phyloP scores from a whole-genome alignment of 208 protist genomes.

The Trichomonas tenax region DNA sequence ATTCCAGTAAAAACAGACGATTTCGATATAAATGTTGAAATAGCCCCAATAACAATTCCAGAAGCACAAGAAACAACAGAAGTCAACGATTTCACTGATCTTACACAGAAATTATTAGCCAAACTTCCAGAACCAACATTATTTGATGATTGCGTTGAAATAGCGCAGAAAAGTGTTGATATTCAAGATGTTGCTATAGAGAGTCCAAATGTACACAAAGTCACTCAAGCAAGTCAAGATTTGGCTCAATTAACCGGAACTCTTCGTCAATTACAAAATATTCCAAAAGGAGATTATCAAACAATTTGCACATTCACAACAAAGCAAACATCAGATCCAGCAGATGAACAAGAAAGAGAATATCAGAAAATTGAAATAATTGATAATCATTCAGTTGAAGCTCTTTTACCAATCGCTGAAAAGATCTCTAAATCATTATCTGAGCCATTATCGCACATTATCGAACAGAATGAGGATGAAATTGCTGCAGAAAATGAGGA shows the following conservation, averaged over 20 bases:
- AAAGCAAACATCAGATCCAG: neutral
- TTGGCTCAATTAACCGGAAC: neutral
- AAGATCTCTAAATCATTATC: neutral
- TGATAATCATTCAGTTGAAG: neutral
- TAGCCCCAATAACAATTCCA: neutral
- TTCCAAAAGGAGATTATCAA: neutral
- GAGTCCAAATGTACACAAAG: neutral
- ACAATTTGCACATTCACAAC: neutral
- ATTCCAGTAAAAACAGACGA: neutral
- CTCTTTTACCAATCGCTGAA: neutral
- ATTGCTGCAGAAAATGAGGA: neutral
- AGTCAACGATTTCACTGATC: neutral
- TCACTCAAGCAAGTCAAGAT: neutral
- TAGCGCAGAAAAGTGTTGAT: neutral
- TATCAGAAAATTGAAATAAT: neutral
- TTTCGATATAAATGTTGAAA: neutral
- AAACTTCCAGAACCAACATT: neutral
- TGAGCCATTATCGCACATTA: neutral
- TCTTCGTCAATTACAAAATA: neutral
- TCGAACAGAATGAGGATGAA: neutral
- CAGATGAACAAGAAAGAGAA: neutral
- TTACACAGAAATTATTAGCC: neutral
- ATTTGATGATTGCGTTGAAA: neutral
- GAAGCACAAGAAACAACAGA: neutral
- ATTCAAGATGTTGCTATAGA: neutral